Percentiles rank a stretch among this genome's conserved stretches.
These are phyloP conservation scores for Arthrobotrys sinensis DNA, from an alignment of 2,329 filamentous ascomycete species.

Conservation along the genomic window DNA sequence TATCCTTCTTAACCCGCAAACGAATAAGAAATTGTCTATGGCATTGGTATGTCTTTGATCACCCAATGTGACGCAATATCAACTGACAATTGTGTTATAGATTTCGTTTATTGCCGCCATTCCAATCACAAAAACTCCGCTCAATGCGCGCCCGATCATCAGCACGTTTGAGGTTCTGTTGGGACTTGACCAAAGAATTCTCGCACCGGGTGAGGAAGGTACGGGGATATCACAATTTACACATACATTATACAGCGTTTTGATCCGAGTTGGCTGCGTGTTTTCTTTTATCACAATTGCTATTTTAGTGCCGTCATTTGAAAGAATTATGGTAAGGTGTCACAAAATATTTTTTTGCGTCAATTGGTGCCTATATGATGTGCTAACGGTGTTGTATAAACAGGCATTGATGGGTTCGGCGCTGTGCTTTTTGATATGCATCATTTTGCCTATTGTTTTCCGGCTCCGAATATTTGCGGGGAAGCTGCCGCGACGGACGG, in stretches of 20 bases:
- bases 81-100: constrained; percentile 56
- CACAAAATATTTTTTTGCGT: background rate
- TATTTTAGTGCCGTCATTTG: constrained; percentile 82
- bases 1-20: constrained; percentile 74
- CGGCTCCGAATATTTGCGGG: constrained; percentile 89
- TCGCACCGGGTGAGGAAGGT: constrained; percentile 63
- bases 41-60: constrained; percentile 77
- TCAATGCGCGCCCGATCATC: constrained; percentile 90
- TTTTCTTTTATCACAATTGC: constrained; percentile 83
- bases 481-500: constrained; percentile 77
- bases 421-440: constrained; percentile 92
- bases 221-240: constrained; percentile 63
- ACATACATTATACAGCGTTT: constrained; percentile 55
- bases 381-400: constrained; percentile 13
- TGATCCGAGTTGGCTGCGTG: constrained; percentile 73
- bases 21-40: constrained; percentile 77
- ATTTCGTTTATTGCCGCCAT: constrained; percentile 92
- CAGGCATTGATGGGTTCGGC: constrained; percentile 83
- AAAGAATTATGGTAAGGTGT: constrained; percentile 81
- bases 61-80: background rate
- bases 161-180: constrained; percentile 85
- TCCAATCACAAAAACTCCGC: constrained; percentile 92
- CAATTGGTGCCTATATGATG: constrained; percentile 17
- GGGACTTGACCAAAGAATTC: constrained; percentile 76
- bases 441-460: constrained; percentile 89